Conservation (phyloP, 495 filamentous ascomycete species). For the Penicillium taxi region DNA sequence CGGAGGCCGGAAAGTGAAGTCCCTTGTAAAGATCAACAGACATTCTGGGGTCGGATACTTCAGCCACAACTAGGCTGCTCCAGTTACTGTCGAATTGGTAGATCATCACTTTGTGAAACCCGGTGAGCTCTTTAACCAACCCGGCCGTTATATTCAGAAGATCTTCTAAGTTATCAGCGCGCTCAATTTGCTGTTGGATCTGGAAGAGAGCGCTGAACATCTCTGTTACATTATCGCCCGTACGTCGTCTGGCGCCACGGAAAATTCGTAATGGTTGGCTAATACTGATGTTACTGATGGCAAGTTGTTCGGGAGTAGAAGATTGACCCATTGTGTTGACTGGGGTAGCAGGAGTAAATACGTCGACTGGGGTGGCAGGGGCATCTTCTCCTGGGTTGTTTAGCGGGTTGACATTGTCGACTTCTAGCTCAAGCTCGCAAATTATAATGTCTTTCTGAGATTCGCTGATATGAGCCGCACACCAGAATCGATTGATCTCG, state of each 20-base stretch:
- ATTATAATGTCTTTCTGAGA: conserved; percentile 3
- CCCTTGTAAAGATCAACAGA: conserved; percentile 82
- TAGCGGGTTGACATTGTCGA: conserved; percentile 1
- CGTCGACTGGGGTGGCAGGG: background rate
- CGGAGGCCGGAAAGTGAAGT: conserved; percentile 77
- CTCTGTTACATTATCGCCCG: conserved; percentile 6
- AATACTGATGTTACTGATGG: conserved; percentile 1
- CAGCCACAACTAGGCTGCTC: conserved; percentile 77
- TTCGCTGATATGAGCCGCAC: conserved; percentile 2
- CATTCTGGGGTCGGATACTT: conserved; percentile 67
- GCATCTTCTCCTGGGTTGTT: background rate
- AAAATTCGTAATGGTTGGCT: conserved; percentile 1
- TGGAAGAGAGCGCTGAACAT: conserved; percentile 30
- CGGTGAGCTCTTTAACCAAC: conserved; percentile 61
- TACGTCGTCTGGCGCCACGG: conserved; percentile 3
- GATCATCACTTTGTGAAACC: conserved; percentile 85
- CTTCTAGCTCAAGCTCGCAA: conserved; percentile 4
- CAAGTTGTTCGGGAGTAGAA: background rate
- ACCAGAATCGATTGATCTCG: background rate
- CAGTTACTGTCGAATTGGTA: conserved; percentile 77
- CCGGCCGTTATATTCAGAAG: conserved; percentile 22
- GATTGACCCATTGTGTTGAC: background rate
- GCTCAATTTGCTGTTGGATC: conserved; percentile 51
- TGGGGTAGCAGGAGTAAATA: background rate
- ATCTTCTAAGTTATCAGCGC: conserved; percentile 45